Evolutionary conservation across 345 rosid species (phyloP), one percentile per base, ranked within the genome.

Genomic region (Arabis hirsuta): DNA sequence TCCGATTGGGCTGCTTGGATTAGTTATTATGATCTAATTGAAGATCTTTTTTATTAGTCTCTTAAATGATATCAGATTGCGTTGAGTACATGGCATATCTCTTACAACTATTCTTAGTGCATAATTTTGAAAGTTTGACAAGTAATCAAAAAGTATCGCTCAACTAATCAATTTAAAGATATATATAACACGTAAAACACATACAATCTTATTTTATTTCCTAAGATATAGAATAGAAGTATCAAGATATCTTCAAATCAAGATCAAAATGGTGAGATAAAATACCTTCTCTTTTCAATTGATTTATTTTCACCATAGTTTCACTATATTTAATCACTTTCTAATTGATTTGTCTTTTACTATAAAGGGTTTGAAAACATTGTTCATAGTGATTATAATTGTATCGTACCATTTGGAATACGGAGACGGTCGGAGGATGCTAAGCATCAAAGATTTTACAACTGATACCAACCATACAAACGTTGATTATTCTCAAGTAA

Each of bases 401-500:
- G 45, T 32, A 43, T 27, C 14, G 5, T 55, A 19, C 39, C 12
- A 29, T 55, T 12, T 55, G 44, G 34, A 55, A 55, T 29, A 19
- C 45, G 63, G 61, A 68, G 20, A 53, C 12, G 43, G 63, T 13
- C 32, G 55, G 22, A 68, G 12, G 67, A 60, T n/a, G 50, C 32
- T 71, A 48, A 48, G 59, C 43, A 53, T 71, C 1, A 50, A 10
- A 11, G 67, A 60, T 51, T 71, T 71, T 61, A 26, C 61, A 26
- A 3, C 9, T 3, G 24, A 48, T 45, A 20, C 65, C 47, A 16
- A 20, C 12, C 5, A 50, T 16, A 27, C 34, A 0, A 51, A 16
- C 19, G 22, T 24, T 61, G 61, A 42, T 61, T 12, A 61, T 29
- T 39, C 67, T 60, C 43, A 71, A 22, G 75, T 71, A 59, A 59